Base-by-base conservation (phyloP, 148 eudicot genomes). In the Euryodendron excelsum region DNA sequence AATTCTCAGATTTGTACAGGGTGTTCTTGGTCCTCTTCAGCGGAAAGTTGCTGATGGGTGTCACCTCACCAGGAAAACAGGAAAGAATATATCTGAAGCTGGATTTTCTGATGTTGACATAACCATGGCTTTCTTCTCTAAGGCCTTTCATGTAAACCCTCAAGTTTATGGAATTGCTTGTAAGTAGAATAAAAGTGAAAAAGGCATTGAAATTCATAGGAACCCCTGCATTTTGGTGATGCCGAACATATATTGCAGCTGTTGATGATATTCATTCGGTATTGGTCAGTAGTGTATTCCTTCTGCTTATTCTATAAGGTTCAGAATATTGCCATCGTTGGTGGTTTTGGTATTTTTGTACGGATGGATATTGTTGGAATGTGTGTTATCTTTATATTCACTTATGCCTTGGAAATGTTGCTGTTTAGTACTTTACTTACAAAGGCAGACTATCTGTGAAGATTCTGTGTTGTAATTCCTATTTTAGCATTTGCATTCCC, bases 11-110 rank as follows among this genome's bases (percentile, higher is more conserved):
- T 65, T 87, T 50, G 73, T 81, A 47, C 98, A 94, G 80, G 89
- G 86, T 28, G 17, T 88, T 67, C 85, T 94, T 4, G 85, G 90
- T 81, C 96, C 98, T 27, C 78, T 94, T 81, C 98, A 94, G 80
- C 93, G 89, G 84, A 65, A 82, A 23, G 72, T 94, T 11, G 84
- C 90, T 58, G 97, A 92, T 83, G 93, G 93, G 27, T 94, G 98
- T 80, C 94, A 94, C 83, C 90, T 94, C 71, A 94, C 92, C 36
- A 84, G 97, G 72, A 87, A 87, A 21, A 89, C 97, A 1, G 93
- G 82, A 47, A 84, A 58, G n/a, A 80, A 33, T 78, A 90, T 94
- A 47, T 62, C 86, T 27, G 79, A 88, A 75, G 94, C 98, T n/a
- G 98, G 98, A 59, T 94, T 94, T 78, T 84, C 94, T 0, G 50